These are phyloP conservation scores for Cucumis hystrix DNA, from an alignment of 306 rosid species.

Conservation along the genomic window DNA sequence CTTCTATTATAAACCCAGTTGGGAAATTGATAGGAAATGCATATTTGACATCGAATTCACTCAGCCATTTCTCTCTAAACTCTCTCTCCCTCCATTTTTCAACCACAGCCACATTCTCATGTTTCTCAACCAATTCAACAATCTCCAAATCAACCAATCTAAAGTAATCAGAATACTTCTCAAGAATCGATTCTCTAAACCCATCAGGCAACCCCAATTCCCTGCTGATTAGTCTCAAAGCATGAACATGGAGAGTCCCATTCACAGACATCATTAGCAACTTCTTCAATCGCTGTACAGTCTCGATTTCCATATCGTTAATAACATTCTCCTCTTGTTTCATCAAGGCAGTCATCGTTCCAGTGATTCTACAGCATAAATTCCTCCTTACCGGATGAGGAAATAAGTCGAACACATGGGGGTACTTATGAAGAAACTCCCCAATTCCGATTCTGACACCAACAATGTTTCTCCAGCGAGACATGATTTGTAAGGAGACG, in stretches of 20 bases:
- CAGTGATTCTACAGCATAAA: slow-evolving; percentile 40
- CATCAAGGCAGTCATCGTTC: slow-evolving; percentile 26
- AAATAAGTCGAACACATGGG: slow-evolving; percentile 56
- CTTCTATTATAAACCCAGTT: slow-evolving; percentile 42
- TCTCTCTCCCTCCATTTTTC: slow-evolving; percentile 67
- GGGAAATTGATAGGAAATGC: slow-evolving; percentile 63
- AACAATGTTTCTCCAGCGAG: slow-evolving; percentile 48
- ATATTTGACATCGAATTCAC: slow-evolving; percentile 55
- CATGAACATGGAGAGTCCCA: slow-evolving; percentile 46
- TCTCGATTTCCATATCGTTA: slow-evolving; percentile 32
- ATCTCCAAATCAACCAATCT: slow-evolving; percentile 43
- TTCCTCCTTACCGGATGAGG: slow-evolving; percentile 37
- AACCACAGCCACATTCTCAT: slow-evolving; percentile 30
- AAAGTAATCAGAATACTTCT: slow-evolving; percentile 29
- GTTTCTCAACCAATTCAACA: slow-evolving; percentile 39
- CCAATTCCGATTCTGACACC: slow-evolving; percentile 36
- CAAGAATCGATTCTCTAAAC: slow-evolving; percentile 58
- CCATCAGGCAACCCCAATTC: slow-evolving; percentile 67
- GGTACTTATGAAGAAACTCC: slow-evolving; percentile 40
- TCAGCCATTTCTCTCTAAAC: slow-evolving; percentile 69
- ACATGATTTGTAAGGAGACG: slow-evolving; percentile 50
- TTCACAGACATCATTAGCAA: slow-evolving; percentile 44
- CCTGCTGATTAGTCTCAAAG: slow-evolving; percentile 50
- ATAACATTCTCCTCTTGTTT: slow-evolving; percentile 27
- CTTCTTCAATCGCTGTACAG: slow-evolving; percentile 45